A percentile compares a stretch with the other conserved stretches of the same genome.
These are phyloP conservation scores for Chenopodium album DNA, from an alignment of 148 eudicot genomes.

Conservation along the genomic window DNA sequence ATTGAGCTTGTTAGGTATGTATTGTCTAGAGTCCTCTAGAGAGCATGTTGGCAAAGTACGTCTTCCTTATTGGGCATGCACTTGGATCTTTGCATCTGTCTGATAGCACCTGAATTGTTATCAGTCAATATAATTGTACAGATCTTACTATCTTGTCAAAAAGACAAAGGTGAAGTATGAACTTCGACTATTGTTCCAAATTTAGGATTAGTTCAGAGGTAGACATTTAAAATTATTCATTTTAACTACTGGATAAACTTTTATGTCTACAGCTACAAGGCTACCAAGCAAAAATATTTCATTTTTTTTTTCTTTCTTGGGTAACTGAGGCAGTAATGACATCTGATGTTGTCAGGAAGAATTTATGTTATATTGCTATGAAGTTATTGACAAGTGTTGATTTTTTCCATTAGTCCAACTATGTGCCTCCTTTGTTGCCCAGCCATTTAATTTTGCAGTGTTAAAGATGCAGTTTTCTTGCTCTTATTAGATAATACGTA, in stretches of 20 bases:
- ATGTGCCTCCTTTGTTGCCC: background rate
- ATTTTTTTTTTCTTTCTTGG: background rate
- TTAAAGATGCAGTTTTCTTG: background rate
- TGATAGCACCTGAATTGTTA: background rate
- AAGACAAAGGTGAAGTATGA: slow-evolving; percentile 5
- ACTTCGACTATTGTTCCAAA: background rate
- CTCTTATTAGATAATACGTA: background rate
- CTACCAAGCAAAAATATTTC: background rate
- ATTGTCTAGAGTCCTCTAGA: background rate
- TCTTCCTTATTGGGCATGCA: background rate
- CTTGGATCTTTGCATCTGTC: background rate
- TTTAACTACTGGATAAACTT: background rate
- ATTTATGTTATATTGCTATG: background rate
- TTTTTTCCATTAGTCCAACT: background rate
- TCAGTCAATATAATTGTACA: background rate
- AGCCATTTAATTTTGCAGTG: background rate
- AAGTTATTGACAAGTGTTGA: background rate
- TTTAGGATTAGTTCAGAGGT: background rate
- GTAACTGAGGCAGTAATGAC: background rate
- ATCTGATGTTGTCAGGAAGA: background rate
- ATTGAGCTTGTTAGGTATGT: background rate
- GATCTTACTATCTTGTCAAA: background rate
- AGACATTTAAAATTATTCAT: background rate
- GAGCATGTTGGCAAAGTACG: background rate
- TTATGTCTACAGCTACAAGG: background rate